Evolutionary conservation across 352 stramenopile species (phyloP).

Genomic region (Phytophthora brassicae): DNA sequence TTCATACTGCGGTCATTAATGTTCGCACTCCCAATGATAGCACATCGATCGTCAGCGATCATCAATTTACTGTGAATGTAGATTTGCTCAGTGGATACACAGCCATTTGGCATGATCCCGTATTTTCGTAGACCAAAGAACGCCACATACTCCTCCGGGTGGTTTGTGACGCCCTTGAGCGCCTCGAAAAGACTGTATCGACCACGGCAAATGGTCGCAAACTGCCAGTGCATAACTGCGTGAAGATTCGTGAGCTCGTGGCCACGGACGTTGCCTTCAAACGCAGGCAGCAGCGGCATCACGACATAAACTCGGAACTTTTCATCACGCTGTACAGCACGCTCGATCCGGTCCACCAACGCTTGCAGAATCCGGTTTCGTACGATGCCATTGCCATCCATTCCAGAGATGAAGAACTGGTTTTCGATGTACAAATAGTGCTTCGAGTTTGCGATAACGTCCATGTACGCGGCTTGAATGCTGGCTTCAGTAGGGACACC

Average conservation of each 20-base stretch:
- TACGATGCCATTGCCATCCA: slow-evolving; percentile 75
- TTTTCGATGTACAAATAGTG: slow-evolving; percentile 94
- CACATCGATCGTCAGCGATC: slow-evolving; percentile 89
- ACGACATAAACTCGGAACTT: slow-evolving; percentile 85
- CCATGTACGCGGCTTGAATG: slow-evolving; percentile 84
- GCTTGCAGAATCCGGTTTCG: slow-evolving; percentile 83
- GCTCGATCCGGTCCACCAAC: slow-evolving; percentile 80
- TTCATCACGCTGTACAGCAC: slow-evolving; percentile 69
- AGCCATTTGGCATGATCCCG: slow-evolving; percentile 77
- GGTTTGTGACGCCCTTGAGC: slow-evolving; percentile 59
- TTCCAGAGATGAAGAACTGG: slow-evolving; percentile 91
- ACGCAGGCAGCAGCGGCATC: slow-evolving; percentile 82
- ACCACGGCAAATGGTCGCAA: slow-evolving; percentile 82
- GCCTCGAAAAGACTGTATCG: slow-evolving; percentile 75
- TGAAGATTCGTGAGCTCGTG: slow-evolving; percentile 85
- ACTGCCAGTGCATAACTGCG: slow-evolving; percentile 90
- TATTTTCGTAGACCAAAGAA: slow-evolving; percentile 88
- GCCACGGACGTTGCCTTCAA: slow-evolving; percentile 83
- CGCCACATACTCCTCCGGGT: slow-evolving; percentile 75
- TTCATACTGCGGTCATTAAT: slow-evolving; percentile 96
- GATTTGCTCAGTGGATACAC: slow-evolving; percentile 86
- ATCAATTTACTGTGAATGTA: slow-evolving; percentile 93
- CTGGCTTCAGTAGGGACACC: slow-evolving; percentile 80
- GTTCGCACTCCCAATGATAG: slow-evolving; percentile 93
- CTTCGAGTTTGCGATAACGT: slow-evolving; percentile 76